These are phyloP conservation scores for Syzygium grande DNA, from an alignment of 345 rosid genomes.

Conservation along the genomic window DNA sequence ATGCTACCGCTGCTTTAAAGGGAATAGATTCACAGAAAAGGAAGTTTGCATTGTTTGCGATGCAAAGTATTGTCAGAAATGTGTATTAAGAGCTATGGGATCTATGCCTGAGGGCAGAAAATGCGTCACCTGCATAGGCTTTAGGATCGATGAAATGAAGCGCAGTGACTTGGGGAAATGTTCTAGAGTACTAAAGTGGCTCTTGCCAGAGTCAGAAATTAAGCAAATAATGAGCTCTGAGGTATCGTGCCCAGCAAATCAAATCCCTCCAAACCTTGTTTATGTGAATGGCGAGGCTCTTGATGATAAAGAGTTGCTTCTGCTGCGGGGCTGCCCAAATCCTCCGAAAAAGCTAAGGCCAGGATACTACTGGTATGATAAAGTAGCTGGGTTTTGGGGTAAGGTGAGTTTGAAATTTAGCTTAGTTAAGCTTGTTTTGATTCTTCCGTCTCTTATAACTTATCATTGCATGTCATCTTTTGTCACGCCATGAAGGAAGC, in stretches of 20 bases:
- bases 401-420: constrained; percentile 39
- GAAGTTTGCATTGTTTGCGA: constrained; percentile 82
- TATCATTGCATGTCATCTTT: too few relatives aligned
- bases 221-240: constrained; percentile 51
- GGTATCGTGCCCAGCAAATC: constrained; percentile 44
- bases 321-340: constrained; percentile 45
- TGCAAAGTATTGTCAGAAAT: constrained; percentile 64
- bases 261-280: constrained; percentile 61
- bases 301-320: constrained; percentile 31
- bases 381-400: constrained; percentile 83
- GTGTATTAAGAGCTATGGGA: constrained; percentile 82
- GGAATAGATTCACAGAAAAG: constrained; percentile 57
- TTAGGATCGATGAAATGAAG: constrained; percentile 49
- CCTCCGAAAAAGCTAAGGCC: constrained; percentile 74
- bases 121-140: constrained; percentile 64
- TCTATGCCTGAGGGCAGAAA: constrained; percentile 94
- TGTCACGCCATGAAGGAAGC: not conserved
- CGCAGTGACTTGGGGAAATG: constrained; percentile 49
- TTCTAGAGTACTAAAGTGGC: constrained; percentile 50
- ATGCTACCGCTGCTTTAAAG: constrained; percentile 64
- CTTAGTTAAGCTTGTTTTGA: not conserved
- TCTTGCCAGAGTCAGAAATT: constrained; percentile 42
- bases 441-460: not conserved
- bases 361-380: constrained; percentile 87
- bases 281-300: constrained; percentile 47